Percentiles rank a stretch among this genome's conserved stretches.
phyloP scores from a whole-genome alignment of 805 yeast species.

The Candida cerambycidarum region DNA sequence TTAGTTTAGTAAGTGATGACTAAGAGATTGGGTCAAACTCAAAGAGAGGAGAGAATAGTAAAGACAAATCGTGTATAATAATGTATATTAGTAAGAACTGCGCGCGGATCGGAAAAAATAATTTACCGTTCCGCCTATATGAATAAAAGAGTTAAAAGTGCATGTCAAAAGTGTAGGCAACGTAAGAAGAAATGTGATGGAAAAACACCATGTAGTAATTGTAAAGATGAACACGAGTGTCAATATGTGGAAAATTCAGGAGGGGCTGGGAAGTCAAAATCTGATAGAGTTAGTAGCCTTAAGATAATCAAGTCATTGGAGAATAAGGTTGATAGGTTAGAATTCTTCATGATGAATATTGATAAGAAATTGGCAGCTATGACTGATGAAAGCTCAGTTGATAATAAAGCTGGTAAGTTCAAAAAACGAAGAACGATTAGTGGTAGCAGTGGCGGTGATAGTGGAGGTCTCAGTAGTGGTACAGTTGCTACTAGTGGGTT shows the following conservation, averaged over 20 bases:
- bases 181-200: slow-evolving; percentile 37
- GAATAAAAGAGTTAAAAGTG: slow-evolving; percentile 22
- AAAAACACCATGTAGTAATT: slow-evolving; percentile 27
- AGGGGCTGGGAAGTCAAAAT: not conserved
- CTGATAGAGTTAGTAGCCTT: slow-evolving; percentile 9
- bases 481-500: not conserved
- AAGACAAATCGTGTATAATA: slow-evolving; percentile 1
- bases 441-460: not conserved
- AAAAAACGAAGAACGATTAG: not conserved
- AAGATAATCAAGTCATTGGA: slow-evolving; percentile 20
- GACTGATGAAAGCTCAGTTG: no score
- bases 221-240: slow-evolving; percentile 21
- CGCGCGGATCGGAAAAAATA: not conserved
- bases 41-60: no score
- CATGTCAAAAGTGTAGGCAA: slow-evolving; percentile 32
- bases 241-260: slow-evolving; percentile 21
- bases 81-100: not conserved
- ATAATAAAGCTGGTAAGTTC: no score
- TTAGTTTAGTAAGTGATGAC: no score
- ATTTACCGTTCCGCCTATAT: not conserved
- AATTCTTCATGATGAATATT: slow-evolving; percentile 19
- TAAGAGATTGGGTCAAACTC: no score
- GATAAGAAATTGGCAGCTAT: slow-evolving; percentile 20
- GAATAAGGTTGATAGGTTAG: slow-evolving; percentile 21
- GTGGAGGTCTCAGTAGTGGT: not conserved